phyloP scores from a whole-genome alignment of 495 filamentous ascomycete genomes.

The Penicillium ochrochloron region DNA sequence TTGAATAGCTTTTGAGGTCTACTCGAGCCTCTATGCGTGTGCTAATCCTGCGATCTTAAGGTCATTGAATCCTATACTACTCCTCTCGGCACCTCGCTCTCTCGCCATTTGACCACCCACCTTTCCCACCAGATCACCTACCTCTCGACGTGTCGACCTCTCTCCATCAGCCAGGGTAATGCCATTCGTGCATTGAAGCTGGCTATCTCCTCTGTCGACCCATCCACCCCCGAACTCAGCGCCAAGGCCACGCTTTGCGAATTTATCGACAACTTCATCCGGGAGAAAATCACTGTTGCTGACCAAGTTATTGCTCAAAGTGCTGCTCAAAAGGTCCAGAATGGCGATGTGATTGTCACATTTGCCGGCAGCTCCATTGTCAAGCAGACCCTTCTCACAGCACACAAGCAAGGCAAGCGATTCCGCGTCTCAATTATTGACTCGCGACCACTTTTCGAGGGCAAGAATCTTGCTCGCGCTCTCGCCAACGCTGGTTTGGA shows the following conservation, averaged over 20 bases:
- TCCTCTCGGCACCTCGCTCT: slow-evolving; percentile 77
- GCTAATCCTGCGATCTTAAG: slow-evolving; percentile 44
- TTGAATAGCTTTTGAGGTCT: slow-evolving; percentile 14
- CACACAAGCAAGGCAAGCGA: slow-evolving; percentile 66
- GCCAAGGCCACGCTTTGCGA: slow-evolving; percentile 78
- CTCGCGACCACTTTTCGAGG: slow-evolving; percentile 78
- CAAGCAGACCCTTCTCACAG: slow-evolving; percentile 75
- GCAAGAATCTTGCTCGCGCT: slow-evolving; percentile 70
- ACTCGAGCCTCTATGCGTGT: neutral
- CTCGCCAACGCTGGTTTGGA: slow-evolving; percentile 70
- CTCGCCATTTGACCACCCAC: slow-evolving; percentile 90
- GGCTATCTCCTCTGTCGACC: slow-evolving; percentile 82
- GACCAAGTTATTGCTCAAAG: slow-evolving; percentile 81
- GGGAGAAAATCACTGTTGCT: slow-evolving; percentile 84
- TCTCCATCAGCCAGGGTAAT: slow-evolving; percentile 94
- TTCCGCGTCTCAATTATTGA: slow-evolving; percentile 90
- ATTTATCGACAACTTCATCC: slow-evolving; percentile 87
- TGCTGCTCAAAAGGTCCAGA: slow-evolving; percentile 72
- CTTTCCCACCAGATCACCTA: slow-evolving; percentile 95
- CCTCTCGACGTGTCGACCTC: slow-evolving; percentile 86
- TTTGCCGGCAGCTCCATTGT: slow-evolving; percentile 89
- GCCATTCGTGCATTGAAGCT: slow-evolving; percentile 93
- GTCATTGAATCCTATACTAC: slow-evolving; percentile 92
- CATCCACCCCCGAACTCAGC: slow-evolving; percentile 72
- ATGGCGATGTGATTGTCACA: slow-evolving; percentile 83